phyloP scores from a whole-genome alignment of 352 stramenopile genomes.

The Globisporangium radiosum region DNA sequence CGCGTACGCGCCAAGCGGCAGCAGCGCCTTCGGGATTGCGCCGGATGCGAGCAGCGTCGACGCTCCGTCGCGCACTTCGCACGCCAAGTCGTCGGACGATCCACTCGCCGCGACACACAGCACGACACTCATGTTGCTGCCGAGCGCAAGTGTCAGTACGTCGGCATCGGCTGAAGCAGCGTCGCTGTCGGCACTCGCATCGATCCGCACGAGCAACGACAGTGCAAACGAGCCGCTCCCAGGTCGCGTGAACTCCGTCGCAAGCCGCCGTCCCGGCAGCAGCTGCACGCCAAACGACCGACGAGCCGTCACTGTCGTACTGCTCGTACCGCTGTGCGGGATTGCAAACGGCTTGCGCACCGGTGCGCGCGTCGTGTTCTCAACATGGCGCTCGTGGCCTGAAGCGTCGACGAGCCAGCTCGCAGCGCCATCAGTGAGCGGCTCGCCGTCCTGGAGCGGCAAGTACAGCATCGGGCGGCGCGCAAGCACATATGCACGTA shows the following conservation, averaged over 20 bases:
- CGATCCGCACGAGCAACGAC: slow-evolving; percentile 47
- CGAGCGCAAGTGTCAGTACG: slow-evolving; percentile 16
- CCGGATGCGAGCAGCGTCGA: neutral
- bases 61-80: neutral
- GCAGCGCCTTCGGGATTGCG: neutral
- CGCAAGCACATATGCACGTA: slow-evolving; percentile 40
- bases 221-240: slow-evolving; percentile 13
- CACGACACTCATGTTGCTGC: slow-evolving; percentile 2
- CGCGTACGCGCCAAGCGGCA: slow-evolving; percentile 15
- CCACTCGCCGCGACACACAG: neutral
- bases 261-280: slow-evolving; percentile 14
- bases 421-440: neutral
- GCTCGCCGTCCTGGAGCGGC: slow-evolving; percentile 43
- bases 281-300: slow-evolving; percentile 35
- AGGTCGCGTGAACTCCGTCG: slow-evolving; percentile 11
- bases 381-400: slow-evolving; percentile 32
- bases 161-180: neutral
- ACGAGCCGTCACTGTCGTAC: neutral
- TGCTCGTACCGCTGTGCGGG: slow-evolving; percentile 8
- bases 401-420: slow-evolving; percentile 45
- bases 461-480: slow-evolving; percentile 41
- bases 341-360: slow-evolving; percentile 60
- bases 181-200: neutral
- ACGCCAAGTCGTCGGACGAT: neutral
- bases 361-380: slow-evolving; percentile 20